Percentiles rank a stretch among this genome's conserved stretches.
phyloP scores from a whole-genome alignment of 2,329 filamentous ascomycete genomes.

The Diaporthe amygdali region DNA sequence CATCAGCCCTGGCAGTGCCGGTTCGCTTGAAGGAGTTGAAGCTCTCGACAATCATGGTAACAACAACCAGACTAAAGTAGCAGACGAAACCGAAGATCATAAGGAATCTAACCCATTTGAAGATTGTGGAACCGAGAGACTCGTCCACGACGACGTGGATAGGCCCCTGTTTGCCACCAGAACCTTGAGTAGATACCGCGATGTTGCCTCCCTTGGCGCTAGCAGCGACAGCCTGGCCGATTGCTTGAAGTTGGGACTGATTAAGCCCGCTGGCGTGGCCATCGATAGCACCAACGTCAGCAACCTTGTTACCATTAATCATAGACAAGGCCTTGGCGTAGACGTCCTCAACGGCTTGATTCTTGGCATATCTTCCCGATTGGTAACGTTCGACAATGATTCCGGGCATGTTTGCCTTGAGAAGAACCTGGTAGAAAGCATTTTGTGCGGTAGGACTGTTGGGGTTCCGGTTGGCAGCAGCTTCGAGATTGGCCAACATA shows the following conservation, averaged over 20 bases:
- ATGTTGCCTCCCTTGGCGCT: conserved; percentile 71
- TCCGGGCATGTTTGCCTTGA: conserved; percentile 91
- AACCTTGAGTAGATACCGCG: conserved; percentile 58
- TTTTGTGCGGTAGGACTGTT: conserved; percentile 87
- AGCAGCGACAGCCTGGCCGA: conserved; percentile 82
- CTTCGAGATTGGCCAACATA: conserved; percentile 84
- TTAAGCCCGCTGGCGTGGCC: conserved; percentile 50
- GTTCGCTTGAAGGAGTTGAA: conserved; percentile 82
- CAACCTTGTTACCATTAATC: conserved; percentile 32
- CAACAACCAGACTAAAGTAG: conserved; percentile 79
- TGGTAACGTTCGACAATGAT: conserved; percentile 92
- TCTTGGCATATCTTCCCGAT: conserved; percentile 83
- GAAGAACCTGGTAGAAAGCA: conserved; percentile 88
- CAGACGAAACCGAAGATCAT: conserved; percentile 77
- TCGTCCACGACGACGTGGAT: conserved; percentile 97
- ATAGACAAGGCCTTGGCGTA: conserved; percentile 75
- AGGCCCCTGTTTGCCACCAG: conserved; percentile 81
- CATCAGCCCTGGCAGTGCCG: conserved; percentile 64
- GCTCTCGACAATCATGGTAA: conserved; percentile 84
- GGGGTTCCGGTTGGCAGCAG: conserved; percentile 91
- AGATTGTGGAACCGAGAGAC: conserved; percentile 76
- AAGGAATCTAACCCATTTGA: conserved; percentile 91
- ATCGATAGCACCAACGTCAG: conserved; percentile 29
- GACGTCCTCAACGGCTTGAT: conserved; percentile 75
- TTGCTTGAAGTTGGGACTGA: conserved; percentile 72